Evolutionary conservation across 1,284 basidiomycete genomes (phyloP), one percentile per base, ranked within the genome.

Genomic region (Malassezia obtusa): DNA sequence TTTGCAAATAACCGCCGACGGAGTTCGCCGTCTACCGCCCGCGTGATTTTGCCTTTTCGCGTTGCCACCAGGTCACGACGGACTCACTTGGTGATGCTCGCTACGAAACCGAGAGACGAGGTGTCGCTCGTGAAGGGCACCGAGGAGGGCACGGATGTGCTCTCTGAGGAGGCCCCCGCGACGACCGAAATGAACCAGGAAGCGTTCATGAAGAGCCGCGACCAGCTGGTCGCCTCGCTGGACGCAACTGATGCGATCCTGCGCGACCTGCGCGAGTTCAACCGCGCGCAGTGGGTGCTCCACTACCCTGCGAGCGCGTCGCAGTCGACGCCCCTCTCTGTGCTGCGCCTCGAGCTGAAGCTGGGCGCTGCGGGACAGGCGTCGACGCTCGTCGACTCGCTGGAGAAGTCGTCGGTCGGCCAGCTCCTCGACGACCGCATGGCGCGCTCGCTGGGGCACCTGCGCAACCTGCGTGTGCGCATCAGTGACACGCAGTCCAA

Each of bases 401-500:
- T 96, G 47, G 90, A 95, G 77, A 88, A 88, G 67, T 80, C 83
- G 0, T 92, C 89, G 7, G 90, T 98, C 61, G 88, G 91, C 26
- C 88, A 88, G 52, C 81, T 98, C 28, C 78, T 98, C 21, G 88
- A 90, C 71, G 87, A 87, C 57, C 83, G 90, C 28, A 83, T 98
- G 67, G 77, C 78, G n/a, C 77, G 83, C 22, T 82, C 89, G 7
- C 76, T 87, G 46, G 79, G 80, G 12, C 91, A 98, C 70, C 82
- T 98, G 53, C 81, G 85, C 60, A 86, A 86, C 64, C 83, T 99
- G 58, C 83, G 85, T 45, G 79, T 82, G 52, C 86, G 94, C 43
- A 84, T 98, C 19, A 80, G 86, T 71, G 92, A 96, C 75, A 89
- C 84, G 2, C 87, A 89, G 12, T 92, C 89, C 64, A 90, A 95